Conservation (phyloP, 352 stramenopile species). For the Phytophthora uliginosa region DNA sequence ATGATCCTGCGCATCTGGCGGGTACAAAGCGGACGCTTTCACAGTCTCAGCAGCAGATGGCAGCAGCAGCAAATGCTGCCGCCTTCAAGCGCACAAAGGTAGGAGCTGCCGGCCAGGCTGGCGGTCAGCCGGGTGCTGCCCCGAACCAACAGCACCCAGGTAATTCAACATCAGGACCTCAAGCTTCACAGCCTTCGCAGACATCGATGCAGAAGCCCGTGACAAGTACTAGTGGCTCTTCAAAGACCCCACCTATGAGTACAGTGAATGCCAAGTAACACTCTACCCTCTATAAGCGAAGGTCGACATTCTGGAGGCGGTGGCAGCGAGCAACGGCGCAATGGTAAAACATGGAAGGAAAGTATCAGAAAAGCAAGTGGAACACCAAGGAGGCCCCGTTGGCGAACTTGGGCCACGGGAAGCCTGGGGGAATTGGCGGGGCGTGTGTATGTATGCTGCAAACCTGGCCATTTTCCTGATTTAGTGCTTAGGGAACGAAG, state of each 20-base stretch:
- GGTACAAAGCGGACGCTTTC: slow-evolving; percentile 80
- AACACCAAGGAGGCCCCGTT: slow-evolving; percentile 32
- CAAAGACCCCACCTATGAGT: slow-evolving; percentile 90
- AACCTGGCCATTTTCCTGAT: slow-evolving; percentile 30
- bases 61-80: slow-evolving; percentile 77
- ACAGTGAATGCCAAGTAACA: slow-evolving; percentile 91
- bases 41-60: slow-evolving; percentile 88
- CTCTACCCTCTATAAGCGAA: slow-evolving; percentile 41
- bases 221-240: slow-evolving; percentile 72
- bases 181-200: slow-evolving; percentile 65
- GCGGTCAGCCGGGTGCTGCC: slow-evolving; percentile 27
- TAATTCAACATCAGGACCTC: slow-evolving; percentile 47
- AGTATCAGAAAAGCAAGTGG: slow-evolving; percentile 34
- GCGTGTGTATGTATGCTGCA: slow-evolving; percentile 32
- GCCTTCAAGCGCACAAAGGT: slow-evolving; percentile 89
- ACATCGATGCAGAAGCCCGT: slow-evolving; percentile 78
- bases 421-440: slow-evolving; percentile 34
- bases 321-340: slow-evolving; percentile 25
- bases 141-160: slow-evolving; percentile 39
- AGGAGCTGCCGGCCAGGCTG: slow-evolving; percentile 39
- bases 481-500: slow-evolving; percentile 32
- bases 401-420: slow-evolving; percentile 42
- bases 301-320: slow-evolving; percentile 32
- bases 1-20: slow-evolving; percentile 33
- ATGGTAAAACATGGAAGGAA: slow-evolving; percentile 34